Base-by-base conservation (phyloP, 2,329 filamentous ascomycete species). In the Stagonosporopsis vannaccii region DNA sequence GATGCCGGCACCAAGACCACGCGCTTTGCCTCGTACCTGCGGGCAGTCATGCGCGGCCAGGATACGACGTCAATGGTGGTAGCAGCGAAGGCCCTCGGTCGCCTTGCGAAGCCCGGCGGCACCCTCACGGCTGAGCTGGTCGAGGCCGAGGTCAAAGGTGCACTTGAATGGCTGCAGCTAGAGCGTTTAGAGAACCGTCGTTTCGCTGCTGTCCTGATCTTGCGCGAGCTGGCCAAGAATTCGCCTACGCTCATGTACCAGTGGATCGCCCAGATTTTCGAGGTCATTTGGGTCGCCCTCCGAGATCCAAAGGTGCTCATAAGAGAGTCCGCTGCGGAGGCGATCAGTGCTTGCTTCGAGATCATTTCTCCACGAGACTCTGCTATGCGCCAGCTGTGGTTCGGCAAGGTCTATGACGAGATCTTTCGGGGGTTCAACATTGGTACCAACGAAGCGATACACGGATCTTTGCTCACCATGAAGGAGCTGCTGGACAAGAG, bases 241-340 rank as follows among this genome's bases (percentile, higher is more conserved):
- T 96, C 94, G 2, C 94, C 94, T 4, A 99, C 95, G 0, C 83
- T 99, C 52, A 92, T 99, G 80, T 99, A 97, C 77, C 88, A 90
- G 61, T 98, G 96, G 78, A 93, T 98, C 46, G 88, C 90, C n/a
- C 89, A 95, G 72, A 91, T 99, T 46, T 92, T 99, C 70, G 92
- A 97, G 67, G 89, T 96, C 74, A 92, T 99, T 61, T 98, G 95
- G 95, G 90, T 96, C 48, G 94, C 93, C 25, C 82, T 99, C 54
- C 86, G 94, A 58, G 95, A 99, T 72, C 87, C 87, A 35, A 92
- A 96, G 73, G 90, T 96, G 42, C 86, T 97, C 46, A 99, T 99
- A 64, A 87, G 95, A 49, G 91, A 92, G 65, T 95, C 92, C 0
- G 93, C 95, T 6, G 92, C 92, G 17, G 92, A 98, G 72, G 92